These are phyloP conservation scores for Tephrocybe sp. DNA, from an alignment of 768 basidiomycete species.

Conservation along the genomic window DNA sequence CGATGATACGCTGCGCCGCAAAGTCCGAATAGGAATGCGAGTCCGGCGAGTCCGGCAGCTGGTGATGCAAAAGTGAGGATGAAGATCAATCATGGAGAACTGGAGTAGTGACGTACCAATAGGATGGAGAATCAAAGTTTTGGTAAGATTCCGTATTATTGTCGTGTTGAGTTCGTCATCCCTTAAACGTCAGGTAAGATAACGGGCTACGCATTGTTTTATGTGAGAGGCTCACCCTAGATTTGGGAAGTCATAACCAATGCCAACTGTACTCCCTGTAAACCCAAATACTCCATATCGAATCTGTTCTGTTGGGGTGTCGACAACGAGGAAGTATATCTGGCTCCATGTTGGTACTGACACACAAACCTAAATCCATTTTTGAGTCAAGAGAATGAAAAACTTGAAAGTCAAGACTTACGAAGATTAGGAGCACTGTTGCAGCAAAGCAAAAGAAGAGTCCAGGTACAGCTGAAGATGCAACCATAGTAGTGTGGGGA, in stretches of 20 bases:
- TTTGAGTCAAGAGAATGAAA: neutral
- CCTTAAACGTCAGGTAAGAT: neutral
- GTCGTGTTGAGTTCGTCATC: conserved; percentile 42
- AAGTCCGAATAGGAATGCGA: conserved; percentile 68
- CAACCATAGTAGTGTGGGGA: conserved; percentile 37
- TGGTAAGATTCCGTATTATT: conserved; percentile 70
- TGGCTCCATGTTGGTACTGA: conserved; percentile 73
- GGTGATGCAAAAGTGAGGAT: too few species aligned
- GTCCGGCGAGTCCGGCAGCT: conserved; percentile 66
- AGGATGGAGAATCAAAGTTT: conserved; percentile 75
- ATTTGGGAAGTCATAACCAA: conserved; percentile 58
- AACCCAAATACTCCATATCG: conserved; percentile 80
- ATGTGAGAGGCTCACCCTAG: conserved; percentile 4
- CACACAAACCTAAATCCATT: conserved; percentile 54
- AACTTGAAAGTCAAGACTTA: conserved; percentile 27
- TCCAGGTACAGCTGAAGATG: conserved; percentile 65
- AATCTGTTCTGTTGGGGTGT: conserved; percentile 31
- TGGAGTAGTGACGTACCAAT: conserved; percentile 49
- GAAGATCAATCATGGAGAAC: conserved; percentile 2
- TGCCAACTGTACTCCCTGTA: conserved; percentile 49
- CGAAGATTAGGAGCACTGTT: conserved; percentile 67
- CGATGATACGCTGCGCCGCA: conserved; percentile 68
- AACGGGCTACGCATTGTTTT: neutral
- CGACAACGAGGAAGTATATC: conserved; percentile 66
- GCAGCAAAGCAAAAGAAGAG: conserved; percentile 73